phyloP scores from a whole-genome alignment of 2,329 filamentous ascomycete genomes.

The Beauveria bassiana region DNA sequence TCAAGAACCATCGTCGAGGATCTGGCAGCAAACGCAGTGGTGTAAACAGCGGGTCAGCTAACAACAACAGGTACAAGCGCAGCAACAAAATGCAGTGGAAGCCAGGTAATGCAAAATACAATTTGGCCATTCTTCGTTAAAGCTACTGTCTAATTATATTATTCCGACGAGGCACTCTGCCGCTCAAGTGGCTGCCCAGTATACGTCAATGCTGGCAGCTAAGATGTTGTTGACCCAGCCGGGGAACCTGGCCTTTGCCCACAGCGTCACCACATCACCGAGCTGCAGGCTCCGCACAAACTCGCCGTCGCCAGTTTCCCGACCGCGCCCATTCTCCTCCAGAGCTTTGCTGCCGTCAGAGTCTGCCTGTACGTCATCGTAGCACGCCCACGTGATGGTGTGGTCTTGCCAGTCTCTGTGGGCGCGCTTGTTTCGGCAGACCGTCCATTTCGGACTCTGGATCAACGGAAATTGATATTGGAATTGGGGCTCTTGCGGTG shows the following conservation, averaged over 20 bases:
- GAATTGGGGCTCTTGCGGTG: constrained; percentile 9
- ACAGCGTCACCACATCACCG: constrained; percentile 56
- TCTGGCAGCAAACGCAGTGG: background rate
- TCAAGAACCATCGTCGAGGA: background rate
- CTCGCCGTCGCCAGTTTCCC: constrained; percentile 41
- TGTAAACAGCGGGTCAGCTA: constrained; percentile 4
- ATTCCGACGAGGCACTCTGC: background rate
- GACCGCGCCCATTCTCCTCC: constrained; percentile 39
- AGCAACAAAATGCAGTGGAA: background rate
- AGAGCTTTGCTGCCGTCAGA: constrained; percentile 32
- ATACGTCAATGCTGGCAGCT: constrained; percentile 46
- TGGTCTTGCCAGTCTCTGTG: constrained; percentile 29
- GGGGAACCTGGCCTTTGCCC: constrained; percentile 50
- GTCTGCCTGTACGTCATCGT: constrained; percentile 38
- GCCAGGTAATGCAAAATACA: background rate
- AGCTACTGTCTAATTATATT: background rate
- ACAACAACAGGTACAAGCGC: background rate
- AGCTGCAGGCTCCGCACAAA: constrained; percentile 48
- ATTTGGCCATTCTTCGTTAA: background rate
- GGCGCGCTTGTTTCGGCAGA: constrained; percentile 41
- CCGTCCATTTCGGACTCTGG: constrained; percentile 29
- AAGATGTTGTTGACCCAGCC: constrained; percentile 47
- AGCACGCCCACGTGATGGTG: constrained; percentile 44
- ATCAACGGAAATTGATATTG: constrained; percentile 31
- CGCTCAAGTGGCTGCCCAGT: constrained; percentile 40